Conservation (phyloP, 2,329 filamentous ascomycete genomes). For the Ophiocordyceps camponoti-leonardi region DNA sequence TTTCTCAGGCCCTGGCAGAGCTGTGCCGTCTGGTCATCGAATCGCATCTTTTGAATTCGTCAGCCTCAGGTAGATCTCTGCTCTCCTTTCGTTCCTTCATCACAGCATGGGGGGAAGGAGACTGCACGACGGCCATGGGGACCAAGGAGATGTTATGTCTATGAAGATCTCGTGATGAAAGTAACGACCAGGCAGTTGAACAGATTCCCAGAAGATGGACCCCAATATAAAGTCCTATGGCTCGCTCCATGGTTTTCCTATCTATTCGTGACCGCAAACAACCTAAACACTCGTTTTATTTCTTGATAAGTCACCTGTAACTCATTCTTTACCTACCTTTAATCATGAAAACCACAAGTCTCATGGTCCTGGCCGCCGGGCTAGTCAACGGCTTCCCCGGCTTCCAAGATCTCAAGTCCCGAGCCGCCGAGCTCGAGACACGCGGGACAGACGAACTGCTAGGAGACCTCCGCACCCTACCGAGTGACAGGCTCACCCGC, state of each 20-base stretch:
- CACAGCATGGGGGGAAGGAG: too few species aligned
- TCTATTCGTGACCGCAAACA: too few species aligned
- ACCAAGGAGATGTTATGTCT: too few species aligned
- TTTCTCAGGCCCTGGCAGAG: not conserved
- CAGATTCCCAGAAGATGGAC: not conserved
- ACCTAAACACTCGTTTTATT: too few species aligned
- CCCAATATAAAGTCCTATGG: not conserved
- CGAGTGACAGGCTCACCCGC: not conserved
- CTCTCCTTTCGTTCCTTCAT: too few species aligned
- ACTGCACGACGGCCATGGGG: too few species aligned
- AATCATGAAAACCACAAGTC: not conserved
- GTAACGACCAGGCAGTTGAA: too few species aligned
- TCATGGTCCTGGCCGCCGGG: slow-evolving; percentile 3
- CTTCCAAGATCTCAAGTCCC: slow-evolving; percentile 1
- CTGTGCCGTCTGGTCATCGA: not conserved
- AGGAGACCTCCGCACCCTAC: not conserved
- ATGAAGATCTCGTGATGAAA: too few species aligned
- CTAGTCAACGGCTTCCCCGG: slow-evolving; percentile 2
- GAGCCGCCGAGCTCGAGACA: not conserved
- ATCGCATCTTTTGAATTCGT: not conserved
- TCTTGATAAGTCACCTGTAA: not conserved
- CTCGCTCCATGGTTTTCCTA: not conserved
- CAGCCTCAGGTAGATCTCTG: not conserved
- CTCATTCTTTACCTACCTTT: not conserved
- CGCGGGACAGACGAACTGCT: not conserved